Evolutionary conservation across 2,329 filamentous ascomycete genomes (phyloP), one percentile per base, ranked within the genome.

Genomic region (Alternaria novae-zelandiae): DNA sequence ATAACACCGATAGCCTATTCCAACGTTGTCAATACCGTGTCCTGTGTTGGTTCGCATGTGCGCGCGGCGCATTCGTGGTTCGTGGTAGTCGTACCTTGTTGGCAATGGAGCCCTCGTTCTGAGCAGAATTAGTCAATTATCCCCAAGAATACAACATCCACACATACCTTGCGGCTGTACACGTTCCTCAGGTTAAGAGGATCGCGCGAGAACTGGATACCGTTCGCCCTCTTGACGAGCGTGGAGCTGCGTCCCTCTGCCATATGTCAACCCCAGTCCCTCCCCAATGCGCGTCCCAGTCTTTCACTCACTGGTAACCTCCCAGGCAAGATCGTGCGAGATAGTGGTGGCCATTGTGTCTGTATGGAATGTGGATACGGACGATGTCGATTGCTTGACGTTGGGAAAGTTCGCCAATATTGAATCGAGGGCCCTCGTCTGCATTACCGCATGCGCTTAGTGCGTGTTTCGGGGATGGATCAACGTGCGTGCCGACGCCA

Each of bases 101-200:
- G 87, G 97, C 97, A 84, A 93, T 89, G 84, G 94, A 96, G 80
- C 96, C 96, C 78, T 92, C 92, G 84, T 97, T 89, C 93, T 96
- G 80, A 57, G 55, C 44, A 61, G 46, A 51, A 59, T 79, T 73
- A 79, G 77, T 57, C 21, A 64, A 68, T 64, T 65, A 54, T 36
- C 17, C 41, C 23, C 36, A 62, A 54, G 58, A 58, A 61, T 60
- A 6, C 25, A 32, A 25, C 6, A 50, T 43, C 12, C 15, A 21
- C 46, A 47, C 81, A 71, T 84, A 96, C 93, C 90, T 97, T 98
- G 86, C 93, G 91, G 77, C 88, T 90, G 87, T 97, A 91, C 85
- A 90, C 86, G 91, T 97, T 98, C 83, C 85, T 87, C 84, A 98
- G 85, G 89, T 98, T 99, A 75, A 97, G 85, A 78, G 94, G 93